phyloP scores from a whole-genome alignment of 352 stramenopile genomes.

The Phytophthora litchii region DNA sequence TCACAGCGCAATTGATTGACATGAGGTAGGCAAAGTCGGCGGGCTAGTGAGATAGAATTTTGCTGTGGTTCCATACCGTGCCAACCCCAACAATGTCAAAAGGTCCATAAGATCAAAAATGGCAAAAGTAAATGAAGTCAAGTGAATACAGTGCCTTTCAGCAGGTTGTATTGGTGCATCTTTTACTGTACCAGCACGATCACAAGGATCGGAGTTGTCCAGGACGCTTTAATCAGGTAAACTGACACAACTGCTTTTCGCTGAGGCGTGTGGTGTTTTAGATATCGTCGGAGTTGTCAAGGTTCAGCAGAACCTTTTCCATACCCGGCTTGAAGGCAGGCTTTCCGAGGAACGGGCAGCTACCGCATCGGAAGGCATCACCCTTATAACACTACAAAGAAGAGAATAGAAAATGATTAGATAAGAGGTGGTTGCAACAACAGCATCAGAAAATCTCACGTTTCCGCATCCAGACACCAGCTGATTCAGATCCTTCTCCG shows the following conservation, averaged over 20 bases:
- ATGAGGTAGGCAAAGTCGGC: slow-evolving; percentile 53
- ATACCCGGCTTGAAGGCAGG: slow-evolving; percentile 95
- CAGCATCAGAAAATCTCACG: slow-evolving; percentile 38
- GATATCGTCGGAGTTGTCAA: slow-evolving; percentile 82
- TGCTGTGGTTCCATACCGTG: slow-evolving; percentile 9
- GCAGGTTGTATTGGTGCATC: slow-evolving; percentile 26
- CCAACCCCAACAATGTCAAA: slow-evolving; percentile 6
- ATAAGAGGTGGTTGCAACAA: not conserved
- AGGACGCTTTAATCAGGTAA: slow-evolving; percentile 1
- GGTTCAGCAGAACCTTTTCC: slow-evolving; percentile 85
- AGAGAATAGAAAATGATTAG: slow-evolving; percentile 22
- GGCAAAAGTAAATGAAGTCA: slow-evolving; percentile 18
- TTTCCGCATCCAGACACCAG: slow-evolving; percentile 88
- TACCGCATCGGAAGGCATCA: slow-evolving; percentile 97
- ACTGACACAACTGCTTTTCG: slow-evolving; percentile 6
- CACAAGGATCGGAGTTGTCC: slow-evolving; percentile 13
- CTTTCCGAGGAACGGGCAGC: slow-evolving; percentile 96
- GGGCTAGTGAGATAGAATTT: slow-evolving; percentile 11
- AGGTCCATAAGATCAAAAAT: slow-evolving; percentile 1
- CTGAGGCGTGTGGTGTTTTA: slow-evolving; percentile 32
- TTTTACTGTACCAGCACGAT: slow-evolving; percentile 28
- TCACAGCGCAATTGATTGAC: slow-evolving; percentile 57
- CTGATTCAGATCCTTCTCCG: slow-evolving; percentile 71
- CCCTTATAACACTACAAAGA: slow-evolving; percentile 93
- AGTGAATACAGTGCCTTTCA: slow-evolving; percentile 26